phyloP scores from a whole-genome alignment of 768 basidiomycete species.

The Leccinum olivaceopallidum region DNA sequence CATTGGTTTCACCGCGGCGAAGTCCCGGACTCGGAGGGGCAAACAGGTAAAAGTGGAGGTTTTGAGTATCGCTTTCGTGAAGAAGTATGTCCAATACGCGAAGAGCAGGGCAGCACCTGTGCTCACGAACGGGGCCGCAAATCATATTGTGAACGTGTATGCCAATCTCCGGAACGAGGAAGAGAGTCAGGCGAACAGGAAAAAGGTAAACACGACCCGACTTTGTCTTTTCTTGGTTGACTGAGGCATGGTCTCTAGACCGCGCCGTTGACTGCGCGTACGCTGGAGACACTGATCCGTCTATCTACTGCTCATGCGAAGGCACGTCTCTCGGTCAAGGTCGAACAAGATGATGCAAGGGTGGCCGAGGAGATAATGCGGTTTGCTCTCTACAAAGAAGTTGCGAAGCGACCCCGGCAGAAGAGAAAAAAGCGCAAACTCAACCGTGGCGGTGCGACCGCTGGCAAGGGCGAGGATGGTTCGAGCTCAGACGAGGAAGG shows the following conservation, averaged over 20 bases:
- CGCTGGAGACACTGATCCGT: conserved; percentile 97
- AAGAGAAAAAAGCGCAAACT: conserved; percentile 86
- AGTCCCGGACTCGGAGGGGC: conserved; percentile 54
- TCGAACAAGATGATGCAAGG: conserved; percentile 81
- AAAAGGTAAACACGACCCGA: conserved; percentile 54
- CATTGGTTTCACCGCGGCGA: conserved; percentile 62
- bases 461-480: conserved; percentile 54
- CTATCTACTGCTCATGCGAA: conserved; percentile 98
- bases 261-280: conserved; percentile 95
- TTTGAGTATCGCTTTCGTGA: conserved; percentile 90
- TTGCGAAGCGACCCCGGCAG: conserved; percentile 68
- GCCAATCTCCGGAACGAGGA: conserved; percentile 90
- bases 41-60: conserved; percentile 76
- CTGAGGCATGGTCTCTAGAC: conserved; percentile 55
- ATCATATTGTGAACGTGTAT: conserved; percentile 92
- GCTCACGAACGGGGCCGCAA: conserved; percentile 91
- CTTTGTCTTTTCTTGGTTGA: conserved; percentile 2
- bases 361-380: conserved; percentile 95
- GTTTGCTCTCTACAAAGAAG: conserved; percentile 97
- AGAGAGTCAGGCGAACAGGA: conserved; percentile 77
- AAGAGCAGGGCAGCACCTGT: conserved; percentile 85
- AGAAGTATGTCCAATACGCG: conserved; percentile 98
- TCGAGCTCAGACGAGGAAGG: conserved; percentile 41
- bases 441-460: conserved; percentile 61
- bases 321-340: conserved; percentile 82